Evolutionary conservation across 1,139 yeast species (phyloP), one percentile per base, ranked within the genome.

Genomic region (Scheffersomyces parashehatae): DNA sequence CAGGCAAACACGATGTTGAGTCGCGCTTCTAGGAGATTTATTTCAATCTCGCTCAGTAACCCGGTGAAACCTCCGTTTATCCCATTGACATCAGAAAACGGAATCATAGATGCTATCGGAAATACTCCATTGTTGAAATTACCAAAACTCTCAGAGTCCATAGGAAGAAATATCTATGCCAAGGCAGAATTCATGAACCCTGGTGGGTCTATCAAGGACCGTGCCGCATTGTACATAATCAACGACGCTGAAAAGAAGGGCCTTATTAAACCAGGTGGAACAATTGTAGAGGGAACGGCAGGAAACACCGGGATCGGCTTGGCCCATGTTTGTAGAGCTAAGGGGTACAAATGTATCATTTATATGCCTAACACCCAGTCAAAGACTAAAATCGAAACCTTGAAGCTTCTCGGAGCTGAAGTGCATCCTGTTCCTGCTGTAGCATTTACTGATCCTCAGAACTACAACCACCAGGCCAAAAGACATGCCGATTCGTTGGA

Each of bases 111-210:
- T 28, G 93, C 96, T 9, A 82, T 89, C 48, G 97, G 97, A 39
- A 88, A 88, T 64, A 89, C 97, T 3, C 96, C 97, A 14, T 70
- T 89, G 54, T 70, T 89, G 51, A 77, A 78, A 53, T 74, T 90
- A 40, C 83, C 85, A 45, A 71, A 69, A 37, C 72, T 88, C 38
- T 82, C 89, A 13, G 68, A 73, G 30, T 77, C 77, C 51, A 65
- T 83, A 14, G 89, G 89, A 9, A 72, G 96, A 54, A 86, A 89
- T 56, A 82, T 89, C 53, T 88, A 81, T 60, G 97, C 88, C 41
- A 89, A 89, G 62, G 95, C 95, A 11, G 97, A 89, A 67, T 87
- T 83, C 68, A 86, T 87, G 85, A 89, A 90, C 66, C 97, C 97
- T 2, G 97, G 97, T 39, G 97, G 97, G 0, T 85, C 95, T 5